Evolutionary conservation across 2,329 filamentous ascomycete genomes (phyloP).

Genomic region (Phialophora verrucosa): DNA sequence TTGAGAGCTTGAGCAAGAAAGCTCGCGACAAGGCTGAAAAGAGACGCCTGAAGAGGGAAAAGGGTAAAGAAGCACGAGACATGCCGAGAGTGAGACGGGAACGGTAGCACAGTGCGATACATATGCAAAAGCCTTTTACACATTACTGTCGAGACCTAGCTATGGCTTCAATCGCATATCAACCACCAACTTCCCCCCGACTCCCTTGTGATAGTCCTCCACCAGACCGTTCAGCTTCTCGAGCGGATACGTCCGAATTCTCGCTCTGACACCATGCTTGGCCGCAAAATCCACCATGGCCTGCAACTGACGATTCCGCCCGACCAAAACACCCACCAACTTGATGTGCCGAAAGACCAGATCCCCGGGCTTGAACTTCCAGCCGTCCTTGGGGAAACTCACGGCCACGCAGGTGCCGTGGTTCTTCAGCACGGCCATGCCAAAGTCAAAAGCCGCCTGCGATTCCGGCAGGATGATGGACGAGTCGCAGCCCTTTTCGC

Average conservation of each 20-base stretch:
- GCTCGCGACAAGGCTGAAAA: constrained; percentile 85
- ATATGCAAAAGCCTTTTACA: not conserved
- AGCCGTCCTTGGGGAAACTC: constrained; percentile 51
- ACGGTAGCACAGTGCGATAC: constrained; percentile 21
- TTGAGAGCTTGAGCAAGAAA: constrained; percentile 80
- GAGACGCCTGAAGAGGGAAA: constrained; percentile 85
- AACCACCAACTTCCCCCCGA: constrained; percentile 55
- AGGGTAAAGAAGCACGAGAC: constrained; percentile 80
- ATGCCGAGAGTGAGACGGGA: constrained; percentile 56
- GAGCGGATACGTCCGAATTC: constrained; percentile 35
- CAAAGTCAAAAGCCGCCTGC: constrained; percentile 56
- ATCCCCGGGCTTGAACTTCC: constrained; percentile 37
- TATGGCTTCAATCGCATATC: constrained; percentile 41
- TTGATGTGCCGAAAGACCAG: constrained; percentile 39
- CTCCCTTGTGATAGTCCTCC: constrained; percentile 51
- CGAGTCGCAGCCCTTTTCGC: constrained; percentile 54
- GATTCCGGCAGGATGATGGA: constrained; percentile 56
- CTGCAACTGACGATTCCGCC: constrained; percentile 34
- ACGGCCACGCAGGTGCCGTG: constrained; percentile 56
- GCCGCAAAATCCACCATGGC: constrained; percentile 39
- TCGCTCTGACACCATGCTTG: constrained; percentile 29
- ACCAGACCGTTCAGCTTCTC: constrained; percentile 39
- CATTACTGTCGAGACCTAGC: not conserved
- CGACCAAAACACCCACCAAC: constrained; percentile 36
- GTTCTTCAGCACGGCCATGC: constrained; percentile 51